Evolutionary conservation across 148 eudicot genomes (phyloP), one percentile per base, ranked within the genome.

Genomic region (Silene latifolia): DNA sequence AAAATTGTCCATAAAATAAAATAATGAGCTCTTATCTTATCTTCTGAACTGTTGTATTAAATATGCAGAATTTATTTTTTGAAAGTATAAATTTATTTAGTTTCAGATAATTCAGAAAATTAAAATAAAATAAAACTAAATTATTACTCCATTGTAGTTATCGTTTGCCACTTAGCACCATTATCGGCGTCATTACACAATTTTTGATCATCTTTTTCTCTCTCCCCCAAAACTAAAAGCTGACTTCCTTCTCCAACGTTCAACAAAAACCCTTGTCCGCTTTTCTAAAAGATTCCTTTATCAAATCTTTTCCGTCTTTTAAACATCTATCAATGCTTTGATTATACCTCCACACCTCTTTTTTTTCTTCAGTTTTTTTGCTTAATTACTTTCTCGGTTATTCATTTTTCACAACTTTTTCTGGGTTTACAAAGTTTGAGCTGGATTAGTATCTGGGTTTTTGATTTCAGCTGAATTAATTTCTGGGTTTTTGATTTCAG

Each of bases 201-300:
- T 63, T 15, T 56, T 32, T 57, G 51, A 48, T 18, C 25, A 11
- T 21, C 57, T 72, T 14, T 42, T 44, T 72, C 80, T 24, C 56
- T 63, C 75, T 24, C 69, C 71, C 7, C 71, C 7, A 51, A 29
- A 77, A 46, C 32, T 60, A 25, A 79, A 73, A 67, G 81, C 77
- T 63, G 77, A 66, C 74, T 73, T 79, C 74, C 70, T 35, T 21
- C 48, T 62, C 11, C 79, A 80, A 79, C 72, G 72, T 79, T 79
- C 74, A 68, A 79, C 44, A 6, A 60, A 59, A 61, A 20, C 81
- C 61, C 67, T 24, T 57, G 39, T 77, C 73, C 61, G 24, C 67
- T 35, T n/a, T 63, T 3, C 25, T 6, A 13, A 42, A 67, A 68
- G 44, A 20, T 69, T 35, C 74, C 69, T 18, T 58, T 42, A 10